These are phyloP conservation scores for Ophiorrhiza pumila DNA, from an alignment of 257 asterid genomes.

Conservation along the genomic window DNA sequence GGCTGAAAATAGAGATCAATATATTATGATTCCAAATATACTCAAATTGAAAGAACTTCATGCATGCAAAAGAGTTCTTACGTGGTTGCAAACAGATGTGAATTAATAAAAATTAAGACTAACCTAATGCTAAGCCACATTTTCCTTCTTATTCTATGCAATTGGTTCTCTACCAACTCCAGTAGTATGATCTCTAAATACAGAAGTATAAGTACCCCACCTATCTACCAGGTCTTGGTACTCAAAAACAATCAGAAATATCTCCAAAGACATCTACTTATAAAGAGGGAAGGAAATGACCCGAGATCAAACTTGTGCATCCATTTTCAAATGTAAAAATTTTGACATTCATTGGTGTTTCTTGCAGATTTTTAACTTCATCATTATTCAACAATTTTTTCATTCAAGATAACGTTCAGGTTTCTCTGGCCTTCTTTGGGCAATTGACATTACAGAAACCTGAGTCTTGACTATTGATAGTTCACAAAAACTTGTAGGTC, in stretches of 20 bases:
- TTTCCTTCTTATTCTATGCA: neutral
- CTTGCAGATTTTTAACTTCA: neutral
- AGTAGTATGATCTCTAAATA: neutral
- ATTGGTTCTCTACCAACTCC: neutral
- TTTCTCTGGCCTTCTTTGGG: neutral
- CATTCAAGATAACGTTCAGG: neutral
- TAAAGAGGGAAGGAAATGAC: neutral
- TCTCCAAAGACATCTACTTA: neutral
- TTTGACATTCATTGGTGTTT: neutral
- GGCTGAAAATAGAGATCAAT: constrained; percentile 45
- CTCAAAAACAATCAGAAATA: neutral
- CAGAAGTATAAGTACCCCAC: neutral
- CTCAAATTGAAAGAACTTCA: neutral
- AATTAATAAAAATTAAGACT: neutral
- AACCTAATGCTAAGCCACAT: neutral
- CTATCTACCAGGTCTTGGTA: neutral
- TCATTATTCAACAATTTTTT: neutral
- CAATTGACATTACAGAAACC: neutral
- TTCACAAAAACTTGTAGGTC: neutral
- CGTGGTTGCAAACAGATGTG: neutral
- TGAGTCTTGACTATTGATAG: neutral
- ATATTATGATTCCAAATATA: neutral
- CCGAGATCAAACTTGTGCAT: neutral
- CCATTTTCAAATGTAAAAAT: neutral
- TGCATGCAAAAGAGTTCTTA: neutral